Evolutionary conservation across 345 rosid species (phyloP), one percentile per base, ranked within the genome.

Genomic region (Eucalyptus microcorys): DNA sequence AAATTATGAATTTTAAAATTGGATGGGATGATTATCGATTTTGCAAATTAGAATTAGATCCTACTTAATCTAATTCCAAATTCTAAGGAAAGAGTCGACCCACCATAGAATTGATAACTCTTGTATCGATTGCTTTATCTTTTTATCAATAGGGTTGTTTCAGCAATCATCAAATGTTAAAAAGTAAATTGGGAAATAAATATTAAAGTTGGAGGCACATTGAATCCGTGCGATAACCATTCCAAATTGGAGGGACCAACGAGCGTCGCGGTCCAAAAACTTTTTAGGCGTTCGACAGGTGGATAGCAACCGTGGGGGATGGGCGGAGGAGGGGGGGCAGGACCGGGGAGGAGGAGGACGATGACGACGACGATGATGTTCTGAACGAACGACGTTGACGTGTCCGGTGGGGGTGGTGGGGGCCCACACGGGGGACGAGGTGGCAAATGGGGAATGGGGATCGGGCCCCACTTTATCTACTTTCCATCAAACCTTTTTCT

Each of bases 21-120:
- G 4, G 0, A 12, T 59, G 3, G 0, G 8, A 30, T 5, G 16
- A 30, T 59, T 59, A 12, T 14, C 34, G 3, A 59, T 59, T 59
- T 30, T 1, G 2, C 1, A 12, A 27, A 27, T 13, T 27, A 27
- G 0, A 13, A 59, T 12, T 12, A 27, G 7, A 27, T 27, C 3
- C 34, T 30, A 30, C 2, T 27, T 0, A 4, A 59, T 59, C 1
- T 1, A 2, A 12, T 59, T 27, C 1, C 7, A 59, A 12, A 59
- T 27, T 59, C 1, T 13, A 13, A 2, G 1, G 14, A 6, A 7
- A 3, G 32, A 27, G 14, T 30, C 32, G 7, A 27, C 34, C 16
- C 68, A 30, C 34, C 0, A 12, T 59, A 6, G 7, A 59, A n/a
- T 6, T 14, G 34, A 59, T 59, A 27, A 59, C 14, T 16, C 34